Base-by-base conservation (phyloP, 192 early-diverging fungal species). In the Backusella psychrophila region DNA sequence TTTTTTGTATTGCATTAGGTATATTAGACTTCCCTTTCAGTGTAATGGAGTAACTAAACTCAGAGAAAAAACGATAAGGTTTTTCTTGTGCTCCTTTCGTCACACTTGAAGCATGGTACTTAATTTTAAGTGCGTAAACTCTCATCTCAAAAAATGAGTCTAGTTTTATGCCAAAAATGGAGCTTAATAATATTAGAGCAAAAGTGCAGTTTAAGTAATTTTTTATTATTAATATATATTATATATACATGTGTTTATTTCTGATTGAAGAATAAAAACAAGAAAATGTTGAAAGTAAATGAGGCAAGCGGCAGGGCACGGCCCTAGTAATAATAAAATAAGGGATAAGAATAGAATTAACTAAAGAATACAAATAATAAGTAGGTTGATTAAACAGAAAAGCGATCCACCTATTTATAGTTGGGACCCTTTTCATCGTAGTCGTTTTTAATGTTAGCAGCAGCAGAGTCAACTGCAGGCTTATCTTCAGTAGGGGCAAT, bases 391-490 rank as follows among this genome's bases (percentile, higher is more conserved):
- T 63, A 29, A 63, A 14, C n/a, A 63, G 2, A 29, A 63, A 63
- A 11, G 0, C 56, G 26, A 1, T 29, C 7, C 8, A 29, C 3
- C 56, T 63, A 63, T 63, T 80, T 76, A 65, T 46, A 80, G 39
- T 80, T 80, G 70, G 75, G 75, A 63, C 75, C 75, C 63, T 73
- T 75, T 41, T 72, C 74, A 11, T 74, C 69, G 39, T 81, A 81
- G 8, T 71, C 34, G n/a, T 74, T 66, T 52, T 77, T 77, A 35
- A 81, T 42, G 29, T 81, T 41, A 53, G 71, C 80, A 21, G 75
- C 75, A 31, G 63, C 80, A 31, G 80, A 71, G 26, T 74, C 66
- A 35, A 34, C n/a, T 12, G 66, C 49, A 35, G 71, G 75, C 39
- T 81, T 81, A 56, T 73, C 75, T 17, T 59, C 21, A 33, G 34